Evolutionary conservation across 225 moss, liverwort and hornwort genomes (phyloP).

Genomic region (Sphagnum contortum): DNA sequence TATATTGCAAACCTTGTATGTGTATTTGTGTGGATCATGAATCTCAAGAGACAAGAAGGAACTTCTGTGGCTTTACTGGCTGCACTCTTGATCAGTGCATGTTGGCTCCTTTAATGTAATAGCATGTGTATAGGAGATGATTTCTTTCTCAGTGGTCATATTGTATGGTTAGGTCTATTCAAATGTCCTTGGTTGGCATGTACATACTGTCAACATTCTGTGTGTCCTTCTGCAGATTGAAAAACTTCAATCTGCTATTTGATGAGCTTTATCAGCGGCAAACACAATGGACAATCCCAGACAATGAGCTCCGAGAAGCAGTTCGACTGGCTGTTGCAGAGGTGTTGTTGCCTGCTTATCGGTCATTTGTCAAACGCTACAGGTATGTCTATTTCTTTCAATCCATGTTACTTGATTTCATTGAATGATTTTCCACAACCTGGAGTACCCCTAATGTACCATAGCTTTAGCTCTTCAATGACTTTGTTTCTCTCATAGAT

Average conservation of each 20-base stretch:
- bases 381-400: conserved; percentile 21
- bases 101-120: not conserved
- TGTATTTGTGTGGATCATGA: not conserved
- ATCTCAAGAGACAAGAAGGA: not conserved
- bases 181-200: not conserved
- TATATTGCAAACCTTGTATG: conserved; percentile 1
- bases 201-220: not conserved
- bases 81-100: too few species aligned
- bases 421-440: too few species aligned
- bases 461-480: too few species aligned
- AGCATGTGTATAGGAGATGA: not conserved
- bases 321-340: conserved; percentile 55
- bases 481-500: too few species aligned
- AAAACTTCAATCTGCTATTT: conserved; percentile 57
- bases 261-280: conserved; percentile 63
- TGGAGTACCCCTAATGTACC: too few species aligned
- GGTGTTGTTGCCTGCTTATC: conserved; percentile 65
- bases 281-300: conserved; percentile 70
- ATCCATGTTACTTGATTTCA: too few species aligned
- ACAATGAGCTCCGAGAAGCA: conserved; percentile 61
- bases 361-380: conserved; percentile 65
- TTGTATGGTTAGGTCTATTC: not conserved
- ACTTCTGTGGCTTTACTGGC: not conserved
- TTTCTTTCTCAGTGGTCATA: too few species aligned
- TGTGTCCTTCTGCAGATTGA: conserved; percentile 29